Conservation (phyloP, 495 filamentous ascomycete species). For the Neurospora sp. region DNA sequence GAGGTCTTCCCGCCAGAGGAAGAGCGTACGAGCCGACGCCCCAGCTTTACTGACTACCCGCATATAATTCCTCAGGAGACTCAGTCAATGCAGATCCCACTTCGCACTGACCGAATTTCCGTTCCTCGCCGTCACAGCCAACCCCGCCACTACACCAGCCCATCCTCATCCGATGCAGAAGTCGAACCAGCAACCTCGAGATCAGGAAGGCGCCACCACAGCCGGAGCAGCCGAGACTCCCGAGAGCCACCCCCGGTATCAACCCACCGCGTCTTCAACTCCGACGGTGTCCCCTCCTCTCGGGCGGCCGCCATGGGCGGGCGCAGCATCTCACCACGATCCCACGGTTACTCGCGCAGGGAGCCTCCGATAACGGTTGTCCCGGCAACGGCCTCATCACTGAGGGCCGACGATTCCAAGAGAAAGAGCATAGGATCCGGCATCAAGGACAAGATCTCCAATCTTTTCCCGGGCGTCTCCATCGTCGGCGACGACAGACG, state of each 20-base stretch:
- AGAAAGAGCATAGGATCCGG: constrained; percentile 9
- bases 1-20: constrained; percentile 14
- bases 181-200: neutral
- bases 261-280: constrained; percentile 14
- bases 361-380: constrained; percentile 2
- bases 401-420: constrained; percentile 10
- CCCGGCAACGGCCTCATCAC: neutral
- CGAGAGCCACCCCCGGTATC: constrained; percentile 16
- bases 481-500: constrained; percentile 9
- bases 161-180: neutral
- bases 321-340: constrained; percentile 8
- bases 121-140: constrained; percentile 19
- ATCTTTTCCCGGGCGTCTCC: constrained; percentile 10
- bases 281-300: constrained; percentile 9
- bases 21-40: constrained; percentile 15
- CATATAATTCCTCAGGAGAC: constrained; percentile 9
- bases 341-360: constrained; percentile 5
- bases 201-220: constrained; percentile 8
- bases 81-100: constrained; percentile 13
- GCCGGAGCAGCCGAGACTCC: constrained; percentile 13
- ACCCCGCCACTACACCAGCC: constrained; percentile 4
- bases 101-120: constrained; percentile 7
- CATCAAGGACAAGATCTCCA: constrained; percentile 16
- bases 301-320: neutral
- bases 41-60: constrained; percentile 18